Percentiles rank a stretch among this genome's conserved stretches.
Conservation (phyloP, 1,284 basidiomycete species). For the Melampsora larici-populina region DNA sequence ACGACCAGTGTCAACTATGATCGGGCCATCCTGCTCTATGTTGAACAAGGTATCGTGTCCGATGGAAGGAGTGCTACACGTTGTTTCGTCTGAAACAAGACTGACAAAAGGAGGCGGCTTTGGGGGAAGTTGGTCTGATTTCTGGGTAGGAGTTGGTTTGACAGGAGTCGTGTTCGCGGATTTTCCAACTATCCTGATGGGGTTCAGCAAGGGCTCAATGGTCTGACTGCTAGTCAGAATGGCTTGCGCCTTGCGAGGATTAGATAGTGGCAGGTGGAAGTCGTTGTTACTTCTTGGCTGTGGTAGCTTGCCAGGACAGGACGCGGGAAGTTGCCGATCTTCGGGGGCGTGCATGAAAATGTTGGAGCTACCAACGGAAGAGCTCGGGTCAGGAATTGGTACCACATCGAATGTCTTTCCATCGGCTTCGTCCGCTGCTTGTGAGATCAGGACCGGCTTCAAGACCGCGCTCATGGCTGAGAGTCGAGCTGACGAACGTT, state of each 20-base stretch:
- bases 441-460: not conserved
- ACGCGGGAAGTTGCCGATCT: not conserved
- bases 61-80: conserved; percentile 20
- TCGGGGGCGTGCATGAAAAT: not conserved
- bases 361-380: not conserved
- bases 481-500: conserved; percentile 3
- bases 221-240: not conserved
- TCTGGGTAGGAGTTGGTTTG: not conserved
- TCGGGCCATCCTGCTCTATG: conserved; percentile 24
- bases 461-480: not conserved
- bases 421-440: not conserved
- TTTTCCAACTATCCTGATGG: not conserved
- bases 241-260: not conserved
- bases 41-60: conserved; percentile 5
- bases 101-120: not conserved
- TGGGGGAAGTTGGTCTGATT: not conserved
- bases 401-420: not conserved
- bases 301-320: not conserved
- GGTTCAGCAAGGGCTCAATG: not conserved
- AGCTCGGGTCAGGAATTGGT: not conserved
- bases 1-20: conserved; percentile 13
- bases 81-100: conserved; percentile 13
- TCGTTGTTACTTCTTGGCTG: not conserved
- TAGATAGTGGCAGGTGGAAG: not conserved
- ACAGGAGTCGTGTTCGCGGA: not conserved